Base-by-base conservation (phyloP, 2,329 filamentous ascomycete species). In the Sporothrix dimorphospora region DNA sequence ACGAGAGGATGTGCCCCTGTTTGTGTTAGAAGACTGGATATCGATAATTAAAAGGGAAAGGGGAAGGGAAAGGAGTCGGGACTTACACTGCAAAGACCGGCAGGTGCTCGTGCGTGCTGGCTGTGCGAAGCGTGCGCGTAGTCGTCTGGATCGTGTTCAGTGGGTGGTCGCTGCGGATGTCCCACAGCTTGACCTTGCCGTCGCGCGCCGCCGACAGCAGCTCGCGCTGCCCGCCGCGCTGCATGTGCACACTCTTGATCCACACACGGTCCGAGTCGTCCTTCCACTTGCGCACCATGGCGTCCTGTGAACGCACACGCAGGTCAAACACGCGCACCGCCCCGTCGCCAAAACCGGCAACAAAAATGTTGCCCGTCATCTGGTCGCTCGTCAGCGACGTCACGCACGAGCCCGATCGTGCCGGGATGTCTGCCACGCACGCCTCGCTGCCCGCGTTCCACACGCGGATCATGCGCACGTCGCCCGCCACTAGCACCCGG, bases 201-300 rank as follows among this genome's bases (percentile, higher is more conserved):
- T 97, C 96, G 63, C 94, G 89, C 79, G 94, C 97, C 24, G 94
- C 96, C 57, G 92, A 95, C 70, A 99, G 86, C 55, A 99, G 87
- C 81, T 99, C 96, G 72, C 96, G 88, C 81, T 97, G 90, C 2
- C 96, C 96, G 73, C 96, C 96, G 57, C 96, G 92, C 82, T 99
- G 96, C 89, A 99, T 94, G 79, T 98, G 96, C 16, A 97, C 94
- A 76, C 93, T 96, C 77, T 94, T 94, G 80, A 99, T 91, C 96
- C 96, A 99, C 77, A 97, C 93, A 73, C 91, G 90, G 77, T 90
- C 88, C 12, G 83, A 82, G 78, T 98, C 95, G 77, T 98, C 94
- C 79, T 97, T 96, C 95, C 96, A 99, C 76, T 95, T 94, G 81
- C 92, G 93, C 71, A 98, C 92, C 94, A 98, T 98, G 21, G 92